Percentiles rank a stretch among this genome's conserved stretches.
Conservation (phyloP, 306 rosid genomes). For the Citrullus colocynthis region DNA sequence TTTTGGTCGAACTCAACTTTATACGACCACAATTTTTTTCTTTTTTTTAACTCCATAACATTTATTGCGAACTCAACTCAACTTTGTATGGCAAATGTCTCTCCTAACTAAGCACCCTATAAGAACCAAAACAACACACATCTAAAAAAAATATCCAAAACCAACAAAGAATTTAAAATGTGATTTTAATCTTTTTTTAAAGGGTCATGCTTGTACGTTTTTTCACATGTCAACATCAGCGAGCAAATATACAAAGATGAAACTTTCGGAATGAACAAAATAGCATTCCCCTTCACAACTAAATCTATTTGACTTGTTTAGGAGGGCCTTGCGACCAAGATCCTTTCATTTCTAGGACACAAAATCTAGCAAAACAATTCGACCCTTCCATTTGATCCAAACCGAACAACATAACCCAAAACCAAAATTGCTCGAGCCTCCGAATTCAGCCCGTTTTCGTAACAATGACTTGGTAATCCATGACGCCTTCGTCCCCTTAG, state of each 20-base stretch:
- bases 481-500: not conserved
- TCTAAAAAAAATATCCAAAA: too few relatives aligned
- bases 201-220: not conserved
- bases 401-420: not conserved
- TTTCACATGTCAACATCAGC: not conserved
- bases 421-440: conserved; percentile 8
- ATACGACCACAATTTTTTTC: too few relatives aligned
- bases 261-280: not conserved
- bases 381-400: not conserved
- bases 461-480: not conserved
- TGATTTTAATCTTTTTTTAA: not conserved
- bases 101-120: too few relatives aligned
- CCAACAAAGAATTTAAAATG: not conserved
- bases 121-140: too few relatives aligned
- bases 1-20: too few relatives aligned
- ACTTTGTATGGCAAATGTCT: too few relatives aligned
- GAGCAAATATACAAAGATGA: not conserved
- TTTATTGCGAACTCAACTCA: too few relatives aligned
- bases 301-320: not conserved
- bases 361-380: not conserved
- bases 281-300: not conserved
- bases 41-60: too few relatives aligned
- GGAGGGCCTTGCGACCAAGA: not conserved
- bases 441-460: not conserved
- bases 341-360: not conserved